Evolutionary conservation across 1,284 basidiomycete genomes (phyloP).

Genomic region (Apiotrichum domesticum): DNA sequence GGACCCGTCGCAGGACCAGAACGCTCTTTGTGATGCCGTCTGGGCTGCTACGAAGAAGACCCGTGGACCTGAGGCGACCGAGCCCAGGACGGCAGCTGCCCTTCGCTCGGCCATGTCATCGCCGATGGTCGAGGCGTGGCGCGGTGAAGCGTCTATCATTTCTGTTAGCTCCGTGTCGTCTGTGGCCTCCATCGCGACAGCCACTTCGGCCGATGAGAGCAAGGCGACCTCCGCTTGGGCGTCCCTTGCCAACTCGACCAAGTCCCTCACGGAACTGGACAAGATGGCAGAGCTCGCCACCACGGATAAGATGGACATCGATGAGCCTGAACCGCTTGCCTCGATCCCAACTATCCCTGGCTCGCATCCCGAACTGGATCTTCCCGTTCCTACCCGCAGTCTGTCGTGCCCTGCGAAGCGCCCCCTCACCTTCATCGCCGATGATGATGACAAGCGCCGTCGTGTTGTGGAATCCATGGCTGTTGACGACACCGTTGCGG

Average conservation of each 20-base stretch:
- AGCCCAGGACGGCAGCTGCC: constrained; percentile 27
- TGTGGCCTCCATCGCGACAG: constrained; percentile 9
- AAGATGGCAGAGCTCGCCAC: constrained; percentile 24
- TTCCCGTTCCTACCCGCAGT: constrained; percentile 17
- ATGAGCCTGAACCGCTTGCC: constrained; percentile 12
- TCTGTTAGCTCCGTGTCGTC: constrained; percentile 14
- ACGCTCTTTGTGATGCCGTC: constrained; percentile 14
- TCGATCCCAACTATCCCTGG: constrained; percentile 13
- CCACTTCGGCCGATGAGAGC: constrained; percentile 13
- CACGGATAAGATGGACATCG: constrained; percentile 35
- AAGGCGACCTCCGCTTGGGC: constrained; percentile 16
- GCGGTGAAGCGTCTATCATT: constrained; percentile 12
- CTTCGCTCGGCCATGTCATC: constrained; percentile 35
- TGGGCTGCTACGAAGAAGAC: constrained; percentile 9
- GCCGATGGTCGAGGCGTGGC: constrained; percentile 23
- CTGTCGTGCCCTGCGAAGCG: constrained; percentile 40
- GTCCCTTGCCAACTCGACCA: constrained; percentile 13
- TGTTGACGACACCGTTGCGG: constrained; percentile 19
- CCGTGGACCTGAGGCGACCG: constrained; percentile 1
- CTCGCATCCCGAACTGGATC: constrained; percentile 6
- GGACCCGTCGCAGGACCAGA: not conserved
- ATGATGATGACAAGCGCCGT: constrained; percentile 39
- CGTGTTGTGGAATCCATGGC: constrained; percentile 40
- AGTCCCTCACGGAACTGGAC: constrained; percentile 26
- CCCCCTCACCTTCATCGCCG: constrained; percentile 15